A percentile compares a stretch with the other conserved stretches of the same genome.
Evolutionary conservation across 495 filamentous ascomycete genomes (phyloP).

Genomic region (Tetracladium marchalianum): DNA sequence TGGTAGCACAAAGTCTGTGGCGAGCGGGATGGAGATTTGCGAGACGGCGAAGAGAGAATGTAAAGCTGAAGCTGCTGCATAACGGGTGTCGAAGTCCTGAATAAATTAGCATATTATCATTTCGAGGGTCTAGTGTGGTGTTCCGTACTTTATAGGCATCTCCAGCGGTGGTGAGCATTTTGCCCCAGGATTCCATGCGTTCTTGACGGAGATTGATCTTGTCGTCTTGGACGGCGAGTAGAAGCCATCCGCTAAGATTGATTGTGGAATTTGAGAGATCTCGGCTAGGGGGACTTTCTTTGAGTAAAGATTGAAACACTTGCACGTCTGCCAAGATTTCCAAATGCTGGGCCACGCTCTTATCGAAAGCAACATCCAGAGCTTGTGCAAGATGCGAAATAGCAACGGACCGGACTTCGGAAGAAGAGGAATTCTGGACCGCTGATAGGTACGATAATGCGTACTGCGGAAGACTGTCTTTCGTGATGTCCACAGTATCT

Average conservation of each 20-base stretch:
- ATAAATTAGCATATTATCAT: neutral
- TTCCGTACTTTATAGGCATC: slow-evolving; percentile 32
- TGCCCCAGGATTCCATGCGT: slow-evolving; percentile 29
- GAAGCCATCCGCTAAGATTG: slow-evolving; percentile 31
- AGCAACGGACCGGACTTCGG: slow-evolving; percentile 1
- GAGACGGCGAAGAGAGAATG: slow-evolving; percentile 31
- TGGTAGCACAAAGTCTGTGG: slow-evolving; percentile 1
- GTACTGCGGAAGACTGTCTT: neutral
- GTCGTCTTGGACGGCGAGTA: slow-evolving; percentile 7
- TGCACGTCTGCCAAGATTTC: too few relatives aligned
- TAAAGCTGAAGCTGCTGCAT: slow-evolving; percentile 41
- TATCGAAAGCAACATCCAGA: slow-evolving; percentile 1
- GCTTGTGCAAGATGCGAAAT: slow-evolving; percentile 1
- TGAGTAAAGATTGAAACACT: neutral
- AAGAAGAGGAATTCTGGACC: neutral
- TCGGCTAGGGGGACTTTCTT: slow-evolving; percentile 20
- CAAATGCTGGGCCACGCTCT: too few relatives aligned
- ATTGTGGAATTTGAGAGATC: slow-evolving; percentile 33
- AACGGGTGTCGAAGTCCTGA: slow-evolving; percentile 57
- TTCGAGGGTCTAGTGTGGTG: neutral
- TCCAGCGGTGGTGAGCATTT: slow-evolving; percentile 31
- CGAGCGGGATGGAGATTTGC: neutral
- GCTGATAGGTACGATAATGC: neutral
- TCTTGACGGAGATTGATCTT: neutral
- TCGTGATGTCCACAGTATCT: slow-evolving; percentile 13